A percentile compares a stretch with the other conserved stretches of the same genome.
These are phyloP conservation scores for Dimocarpus longan DNA, from an alignment of 345 rosid species.

Conservation along the genomic window DNA sequence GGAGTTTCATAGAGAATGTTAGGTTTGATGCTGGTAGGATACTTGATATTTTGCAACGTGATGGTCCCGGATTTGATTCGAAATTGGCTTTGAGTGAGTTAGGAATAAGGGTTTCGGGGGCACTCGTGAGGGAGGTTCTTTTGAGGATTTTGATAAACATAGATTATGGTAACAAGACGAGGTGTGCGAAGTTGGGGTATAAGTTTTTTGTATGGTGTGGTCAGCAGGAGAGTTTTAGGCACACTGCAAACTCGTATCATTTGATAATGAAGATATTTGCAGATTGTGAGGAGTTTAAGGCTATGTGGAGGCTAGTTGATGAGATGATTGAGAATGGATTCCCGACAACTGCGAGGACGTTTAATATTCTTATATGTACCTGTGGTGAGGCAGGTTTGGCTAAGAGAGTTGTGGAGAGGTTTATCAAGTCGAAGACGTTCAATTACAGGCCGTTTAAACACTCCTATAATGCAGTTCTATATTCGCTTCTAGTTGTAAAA, in stretches of 20 bases:
- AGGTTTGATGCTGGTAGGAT: constrained; percentile 53
- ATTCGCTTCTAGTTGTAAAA: constrained; percentile 49
- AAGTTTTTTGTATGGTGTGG: constrained; percentile 79
- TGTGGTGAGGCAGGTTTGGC: constrained; percentile 81
- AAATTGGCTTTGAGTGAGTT: constrained; percentile 53
- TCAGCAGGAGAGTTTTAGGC: constrained; percentile 61
- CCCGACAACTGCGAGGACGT: constrained; percentile 76
- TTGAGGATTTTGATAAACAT: constrained; percentile 58
- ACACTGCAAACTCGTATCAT: constrained; percentile 64
- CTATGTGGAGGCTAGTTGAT: constrained; percentile 90
- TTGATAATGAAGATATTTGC: constrained; percentile 83
- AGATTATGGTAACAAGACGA: constrained; percentile 44
- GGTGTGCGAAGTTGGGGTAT: constrained; percentile 68
- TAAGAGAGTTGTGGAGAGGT: constrained; percentile 69
- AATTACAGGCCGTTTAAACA: constrained; percentile 74
- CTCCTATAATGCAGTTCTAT: constrained; percentile 79
- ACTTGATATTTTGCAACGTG: constrained; percentile 59
- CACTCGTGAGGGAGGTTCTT: constrained; percentile 84
- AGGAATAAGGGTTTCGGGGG: constrained; percentile 64
- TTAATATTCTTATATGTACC: constrained; percentile 78
- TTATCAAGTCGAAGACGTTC: constrained; percentile 76
- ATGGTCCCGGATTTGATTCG: constrained; percentile 61
- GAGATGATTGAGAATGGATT: constrained; percentile 80
- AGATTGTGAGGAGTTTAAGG: constrained; percentile 74
- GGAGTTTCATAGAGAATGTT: constrained; percentile 38